phyloP scores from a whole-genome alignment of 1,284 basidiomycete species.

The Marasmius fiardii region DNA sequence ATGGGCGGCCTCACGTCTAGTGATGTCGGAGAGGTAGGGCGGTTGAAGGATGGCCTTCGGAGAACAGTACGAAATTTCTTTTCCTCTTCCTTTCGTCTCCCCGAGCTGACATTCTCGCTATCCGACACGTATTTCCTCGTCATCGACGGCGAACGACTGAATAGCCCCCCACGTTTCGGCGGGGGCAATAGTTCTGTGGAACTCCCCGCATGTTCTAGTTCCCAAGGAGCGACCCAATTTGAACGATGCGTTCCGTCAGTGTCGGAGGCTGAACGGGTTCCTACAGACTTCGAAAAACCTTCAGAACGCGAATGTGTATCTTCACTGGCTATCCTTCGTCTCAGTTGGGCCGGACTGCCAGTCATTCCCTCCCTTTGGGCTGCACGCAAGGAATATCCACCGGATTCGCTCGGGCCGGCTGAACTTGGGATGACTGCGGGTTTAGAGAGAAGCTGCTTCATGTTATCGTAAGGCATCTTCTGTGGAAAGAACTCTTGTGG shows the following conservation, averaged over 20 bases:
- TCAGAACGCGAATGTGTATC: too few species aligned
- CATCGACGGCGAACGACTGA: background rate
- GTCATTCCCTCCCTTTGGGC: background rate
- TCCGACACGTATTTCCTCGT: background rate
- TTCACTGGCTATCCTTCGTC: background rate
- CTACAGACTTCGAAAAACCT: too few species aligned
- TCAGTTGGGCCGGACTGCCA: background rate
- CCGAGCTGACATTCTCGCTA: background rate
- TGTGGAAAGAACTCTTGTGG: too few species aligned
- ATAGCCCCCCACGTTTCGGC: background rate
- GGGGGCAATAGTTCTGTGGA: background rate
- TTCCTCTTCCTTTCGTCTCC: background rate
- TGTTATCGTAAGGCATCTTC: background rate
- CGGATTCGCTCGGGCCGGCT: background rate
- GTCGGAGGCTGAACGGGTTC: background rate
- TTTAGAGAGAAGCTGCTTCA: slow-evolving; percentile 1
- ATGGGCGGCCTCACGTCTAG: background rate
- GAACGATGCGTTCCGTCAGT: background rate
- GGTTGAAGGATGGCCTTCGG: background rate
- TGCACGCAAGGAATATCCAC: background rate
- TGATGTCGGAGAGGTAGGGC: slow-evolving; percentile 1
- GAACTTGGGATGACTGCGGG: background rate
- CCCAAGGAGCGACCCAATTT: background rate
- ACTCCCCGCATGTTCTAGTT: background rate
- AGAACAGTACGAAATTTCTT: background rate